Evolutionary conservation across 2,329 filamentous ascomycete genomes (phyloP).

Genomic region (Myotisia sp.): DNA sequence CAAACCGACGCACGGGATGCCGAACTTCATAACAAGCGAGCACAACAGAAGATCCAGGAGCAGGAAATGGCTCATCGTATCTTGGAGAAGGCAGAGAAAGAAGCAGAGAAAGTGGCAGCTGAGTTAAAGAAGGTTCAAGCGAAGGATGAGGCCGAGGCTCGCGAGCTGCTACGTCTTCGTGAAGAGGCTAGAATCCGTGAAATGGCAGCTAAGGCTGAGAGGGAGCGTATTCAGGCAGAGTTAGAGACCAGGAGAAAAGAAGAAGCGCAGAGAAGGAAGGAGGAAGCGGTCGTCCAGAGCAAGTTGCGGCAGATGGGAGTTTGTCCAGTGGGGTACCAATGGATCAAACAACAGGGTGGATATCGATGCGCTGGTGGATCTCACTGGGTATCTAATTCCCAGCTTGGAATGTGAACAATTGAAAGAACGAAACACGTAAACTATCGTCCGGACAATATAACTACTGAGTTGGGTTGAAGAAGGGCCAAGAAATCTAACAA

Average conservation of each 20-base stretch:
- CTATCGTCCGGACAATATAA: too few species aligned
- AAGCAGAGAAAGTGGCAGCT: constrained; percentile 4
- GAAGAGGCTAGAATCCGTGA: background rate
- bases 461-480: too few species aligned
- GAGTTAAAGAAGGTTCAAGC: constrained; percentile 5
- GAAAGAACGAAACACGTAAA: too few species aligned
- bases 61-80: constrained; percentile 6
- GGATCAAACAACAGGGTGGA: constrained; percentile 46
- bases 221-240: constrained; percentile 17
- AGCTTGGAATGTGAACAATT: too few species aligned
- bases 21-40: constrained; percentile 9
- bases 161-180: constrained; percentile 9
- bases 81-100: constrained; percentile 13
- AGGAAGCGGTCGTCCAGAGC: constrained; percentile 29
- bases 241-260: constrained; percentile 30
- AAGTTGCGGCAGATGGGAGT: constrained; percentile 41
- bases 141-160: constrained; percentile 9
- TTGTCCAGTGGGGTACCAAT: constrained; percentile 44
- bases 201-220: constrained; percentile 16
- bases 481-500: too few species aligned
- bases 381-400: constrained; percentile 36
- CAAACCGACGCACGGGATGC: constrained; percentile 33
- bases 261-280: constrained; percentile 22
- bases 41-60: constrained; percentile 11
- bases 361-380: constrained; percentile 49